Conservation (phyloP, 176 grass and related monocot genomes). For the Melocanna baccifera region DNA sequence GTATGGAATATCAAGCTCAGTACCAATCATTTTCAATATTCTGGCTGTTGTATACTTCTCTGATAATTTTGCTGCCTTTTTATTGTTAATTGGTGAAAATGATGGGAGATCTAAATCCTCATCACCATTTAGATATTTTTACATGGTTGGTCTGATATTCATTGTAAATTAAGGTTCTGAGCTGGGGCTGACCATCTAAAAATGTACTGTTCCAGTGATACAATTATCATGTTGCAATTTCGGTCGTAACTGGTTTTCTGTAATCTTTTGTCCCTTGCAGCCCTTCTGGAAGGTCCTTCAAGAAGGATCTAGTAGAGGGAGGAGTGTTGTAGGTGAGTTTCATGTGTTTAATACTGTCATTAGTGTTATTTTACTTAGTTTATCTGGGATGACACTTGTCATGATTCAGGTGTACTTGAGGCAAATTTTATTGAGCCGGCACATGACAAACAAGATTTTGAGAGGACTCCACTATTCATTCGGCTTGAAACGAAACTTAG, state of each 20-base stretch:
- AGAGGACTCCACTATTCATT: conserved; percentile 88
- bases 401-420: conserved; percentile 84
- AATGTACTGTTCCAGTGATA: background rate
- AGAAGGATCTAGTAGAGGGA: conserved; percentile 91
- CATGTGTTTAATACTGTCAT: conserved; percentile 13
- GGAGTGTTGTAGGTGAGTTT: conserved; percentile 83
- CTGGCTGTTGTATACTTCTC: background rate
- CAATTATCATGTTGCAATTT: background rate
- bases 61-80: background rate
- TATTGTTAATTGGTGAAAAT: conserved; percentile 11
- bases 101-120: background rate
- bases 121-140: background rate
- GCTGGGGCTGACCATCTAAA: background rate
- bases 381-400: conserved; percentile 23
- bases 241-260: background rate
- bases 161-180: background rate
- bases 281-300: conserved; percentile 99
- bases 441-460: conserved; percentile 99
- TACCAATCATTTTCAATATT: background rate
- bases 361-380: background rate
- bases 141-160: background rate
- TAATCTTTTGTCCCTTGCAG: conserved; percentile 29
- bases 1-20: background rate
- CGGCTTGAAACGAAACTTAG: conserved; percentile 77
- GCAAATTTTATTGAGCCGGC: conserved; percentile 98